A percentile compares a stretch with the other conserved stretches of the same genome.
Evolutionary conservation across 805 yeast genomes (phyloP).

Genomic region (Myxozyma lipomycoides): DNA sequence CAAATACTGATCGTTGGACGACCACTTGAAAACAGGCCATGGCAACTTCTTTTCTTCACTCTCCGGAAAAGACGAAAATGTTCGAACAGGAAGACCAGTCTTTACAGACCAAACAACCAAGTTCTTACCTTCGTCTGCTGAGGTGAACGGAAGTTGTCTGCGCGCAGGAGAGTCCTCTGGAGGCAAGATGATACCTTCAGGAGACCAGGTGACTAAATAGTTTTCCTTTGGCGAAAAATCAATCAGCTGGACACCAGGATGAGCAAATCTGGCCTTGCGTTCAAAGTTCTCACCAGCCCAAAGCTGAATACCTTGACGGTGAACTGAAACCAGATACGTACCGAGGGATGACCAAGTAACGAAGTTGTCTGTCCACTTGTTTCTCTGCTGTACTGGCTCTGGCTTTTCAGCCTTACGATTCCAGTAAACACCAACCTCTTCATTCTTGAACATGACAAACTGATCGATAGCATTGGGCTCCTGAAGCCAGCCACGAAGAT

Average conservation of each 20-base stretch:
- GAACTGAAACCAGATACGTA: constrained; percentile 77
- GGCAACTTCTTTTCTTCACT: constrained; percentile 58
- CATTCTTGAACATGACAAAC: constrained; percentile 71
- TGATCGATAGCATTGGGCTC: constrained; percentile 90
- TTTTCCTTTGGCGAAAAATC: constrained; percentile 92
- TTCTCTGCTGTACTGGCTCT: constrained; percentile 69
- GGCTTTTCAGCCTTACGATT: constrained; percentile 67
- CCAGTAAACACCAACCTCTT: constrained; percentile 83
- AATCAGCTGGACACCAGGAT: constrained; percentile 81
- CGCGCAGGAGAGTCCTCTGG: constrained; percentile 61
- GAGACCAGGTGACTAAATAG: constrained; percentile 84
- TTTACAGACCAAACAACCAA: constrained; percentile 88
- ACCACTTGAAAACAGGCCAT: constrained; percentile 99
- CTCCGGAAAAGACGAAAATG: constrained; percentile 77
- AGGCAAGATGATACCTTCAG: constrained; percentile 72
- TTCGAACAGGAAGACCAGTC: constrained; percentile 77
- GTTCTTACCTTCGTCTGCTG: constrained; percentile 87
- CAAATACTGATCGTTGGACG: constrained; percentile 84
- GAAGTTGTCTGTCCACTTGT: constrained; percentile 81
- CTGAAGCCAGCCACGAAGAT: constrained; percentile 84
- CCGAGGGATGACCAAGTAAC: constrained; percentile 93
- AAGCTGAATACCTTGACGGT: constrained; percentile 89
- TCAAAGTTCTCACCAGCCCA: constrained; percentile 90
- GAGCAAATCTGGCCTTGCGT: constrained; percentile 72
- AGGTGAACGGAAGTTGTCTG: constrained; percentile 73